Percentiles rank a stretch among this genome's conserved stretches.
Evolutionary conservation across 2,329 filamentous ascomycete genomes (phyloP).

Genomic region (Septoria petroselini): DNA sequence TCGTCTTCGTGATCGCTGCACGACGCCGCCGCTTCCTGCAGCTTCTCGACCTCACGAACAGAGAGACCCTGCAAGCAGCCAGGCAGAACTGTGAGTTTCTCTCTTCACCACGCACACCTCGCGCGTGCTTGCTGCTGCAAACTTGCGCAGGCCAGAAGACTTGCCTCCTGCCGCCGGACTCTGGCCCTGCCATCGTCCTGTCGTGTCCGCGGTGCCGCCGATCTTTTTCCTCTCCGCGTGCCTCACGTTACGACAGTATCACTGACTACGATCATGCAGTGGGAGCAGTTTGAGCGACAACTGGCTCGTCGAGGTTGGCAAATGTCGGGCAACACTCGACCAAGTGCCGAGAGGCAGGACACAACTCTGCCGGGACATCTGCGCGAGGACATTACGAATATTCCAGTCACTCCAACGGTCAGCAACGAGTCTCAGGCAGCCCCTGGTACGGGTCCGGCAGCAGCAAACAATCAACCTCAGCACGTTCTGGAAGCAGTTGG

Average conservation of each 20-base stretch:
- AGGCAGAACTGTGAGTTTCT: constrained; percentile 14
- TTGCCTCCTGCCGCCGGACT: not conserved
- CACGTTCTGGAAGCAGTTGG: constrained; percentile 28
- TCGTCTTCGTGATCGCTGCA: constrained; percentile 1
- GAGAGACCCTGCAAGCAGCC: constrained; percentile 1
- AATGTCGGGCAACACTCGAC: constrained; percentile 24
- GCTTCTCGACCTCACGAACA: constrained; percentile 1
- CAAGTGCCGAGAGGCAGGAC: constrained; percentile 23
- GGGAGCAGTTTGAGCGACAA: constrained; percentile 18
- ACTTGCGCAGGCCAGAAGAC: not conserved
- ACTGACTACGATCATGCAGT: constrained; percentile 21
- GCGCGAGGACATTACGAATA: constrained; percentile 20
- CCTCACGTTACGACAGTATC: constrained; percentile 8
- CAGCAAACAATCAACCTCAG: constrained; percentile 17
- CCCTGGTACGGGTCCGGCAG: constrained; percentile 9
- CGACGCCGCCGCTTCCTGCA: constrained; percentile 5
- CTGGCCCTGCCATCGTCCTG: constrained; percentile 1
- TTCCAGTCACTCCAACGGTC: constrained; percentile 32
- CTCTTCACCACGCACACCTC: not conserved
- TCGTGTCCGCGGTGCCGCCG: constrained; percentile 1
- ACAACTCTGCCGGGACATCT: constrained; percentile 21
- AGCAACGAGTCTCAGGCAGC: constrained; percentile 23
- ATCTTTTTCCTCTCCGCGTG: constrained; percentile 4
- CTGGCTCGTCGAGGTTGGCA: constrained; percentile 22
- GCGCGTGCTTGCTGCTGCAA: not conserved